Conservation (phyloP, 495 filamentous ascomycete species). For the Aspergillus kassunensis region DNA sequence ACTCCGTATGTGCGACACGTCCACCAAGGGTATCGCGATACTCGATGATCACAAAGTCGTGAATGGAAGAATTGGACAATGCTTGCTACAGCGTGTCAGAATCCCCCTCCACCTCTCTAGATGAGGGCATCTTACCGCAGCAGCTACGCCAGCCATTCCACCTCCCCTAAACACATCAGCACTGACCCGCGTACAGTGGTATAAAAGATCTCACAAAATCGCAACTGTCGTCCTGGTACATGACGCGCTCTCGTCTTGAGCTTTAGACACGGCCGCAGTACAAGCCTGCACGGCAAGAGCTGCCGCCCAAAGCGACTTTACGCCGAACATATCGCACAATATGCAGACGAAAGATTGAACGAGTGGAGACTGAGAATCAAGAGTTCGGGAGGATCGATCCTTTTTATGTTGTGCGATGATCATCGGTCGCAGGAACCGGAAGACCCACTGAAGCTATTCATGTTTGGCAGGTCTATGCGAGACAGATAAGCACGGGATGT, state of each 20-base stretch:
- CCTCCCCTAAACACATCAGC: constrained; percentile 24
- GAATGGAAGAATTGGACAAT: constrained; percentile 57
- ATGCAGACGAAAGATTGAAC: too few relatives aligned
- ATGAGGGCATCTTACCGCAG: constrained; percentile 49
- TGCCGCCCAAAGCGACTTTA: too few relatives aligned
- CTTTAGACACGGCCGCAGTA: constrained; percentile 21
- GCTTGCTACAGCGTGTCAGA: constrained; percentile 48
- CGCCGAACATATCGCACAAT: too few relatives aligned
- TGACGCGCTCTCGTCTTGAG: constrained; percentile 5
- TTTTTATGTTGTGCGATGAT: too few relatives aligned
- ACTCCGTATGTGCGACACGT: constrained; percentile 51
- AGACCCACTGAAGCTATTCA: too few relatives aligned
- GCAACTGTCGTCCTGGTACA: constrained; percentile 41
- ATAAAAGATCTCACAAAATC: constrained; percentile 30
- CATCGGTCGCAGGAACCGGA: too few relatives aligned
- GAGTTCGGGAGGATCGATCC: too few relatives aligned
- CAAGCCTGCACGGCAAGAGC: constrained; percentile 13
- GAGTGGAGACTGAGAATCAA: too few relatives aligned
- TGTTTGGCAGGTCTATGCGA: too few relatives aligned
- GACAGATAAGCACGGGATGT: too few relatives aligned
- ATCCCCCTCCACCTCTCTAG: background rate
- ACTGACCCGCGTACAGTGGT: background rate
- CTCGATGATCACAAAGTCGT: constrained; percentile 69
- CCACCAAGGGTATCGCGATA: constrained; percentile 62
- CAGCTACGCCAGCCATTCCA: constrained; percentile 63